Conservation (phyloP, 1,284 basidiomycete species). For the Ustilago bromivora region DNA sequence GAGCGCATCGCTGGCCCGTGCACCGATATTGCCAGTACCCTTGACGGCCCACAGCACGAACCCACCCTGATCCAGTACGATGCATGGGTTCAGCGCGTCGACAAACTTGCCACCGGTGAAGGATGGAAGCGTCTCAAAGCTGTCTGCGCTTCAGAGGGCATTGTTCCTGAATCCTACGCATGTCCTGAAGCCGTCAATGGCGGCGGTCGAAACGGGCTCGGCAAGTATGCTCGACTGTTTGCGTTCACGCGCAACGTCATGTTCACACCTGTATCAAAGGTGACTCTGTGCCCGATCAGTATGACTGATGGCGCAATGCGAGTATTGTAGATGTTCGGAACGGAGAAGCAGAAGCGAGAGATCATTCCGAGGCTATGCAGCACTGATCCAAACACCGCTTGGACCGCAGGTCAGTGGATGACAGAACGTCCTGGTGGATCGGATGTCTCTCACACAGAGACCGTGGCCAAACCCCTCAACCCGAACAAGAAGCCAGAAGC, state of each 20-base stretch:
- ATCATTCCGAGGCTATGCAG: constrained; percentile 74
- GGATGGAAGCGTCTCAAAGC: constrained; percentile 56
- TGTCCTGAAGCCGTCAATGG: constrained; percentile 15
- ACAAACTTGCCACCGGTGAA: constrained; percentile 50
- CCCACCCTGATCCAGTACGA: constrained; percentile 58
- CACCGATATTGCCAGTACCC: constrained; percentile 31
- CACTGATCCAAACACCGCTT: constrained; percentile 76
- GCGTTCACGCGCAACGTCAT: constrained; percentile 40
- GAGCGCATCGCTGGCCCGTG: constrained; percentile 25
- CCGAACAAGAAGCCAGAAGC: constrained; percentile 70
- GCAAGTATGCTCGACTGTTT: constrained; percentile 36
- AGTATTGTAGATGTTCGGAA: constrained; percentile 78
- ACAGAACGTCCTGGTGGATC: constrained; percentile 79
- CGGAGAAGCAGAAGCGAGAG: constrained; percentile 75
- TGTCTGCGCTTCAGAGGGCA: constrained; percentile 30
- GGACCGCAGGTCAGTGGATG: constrained; percentile 80
- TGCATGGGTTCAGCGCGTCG: constrained; percentile 55
- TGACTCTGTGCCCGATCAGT: constrained; percentile 71
- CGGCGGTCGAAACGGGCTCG: constrained; percentile 37
- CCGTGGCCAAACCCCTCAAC: constrained; percentile 72
- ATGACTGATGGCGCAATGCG: constrained; percentile 83
- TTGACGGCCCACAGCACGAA: constrained; percentile 47
- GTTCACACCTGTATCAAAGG: constrained; percentile 46
- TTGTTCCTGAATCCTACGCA: constrained; percentile 51
- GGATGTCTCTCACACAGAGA: constrained; percentile 82